These are phyloP conservation scores for Saccharomycopsis hybrid DNA, from an alignment of 1,139 yeast genomes.

Conservation along the genomic window DNA sequence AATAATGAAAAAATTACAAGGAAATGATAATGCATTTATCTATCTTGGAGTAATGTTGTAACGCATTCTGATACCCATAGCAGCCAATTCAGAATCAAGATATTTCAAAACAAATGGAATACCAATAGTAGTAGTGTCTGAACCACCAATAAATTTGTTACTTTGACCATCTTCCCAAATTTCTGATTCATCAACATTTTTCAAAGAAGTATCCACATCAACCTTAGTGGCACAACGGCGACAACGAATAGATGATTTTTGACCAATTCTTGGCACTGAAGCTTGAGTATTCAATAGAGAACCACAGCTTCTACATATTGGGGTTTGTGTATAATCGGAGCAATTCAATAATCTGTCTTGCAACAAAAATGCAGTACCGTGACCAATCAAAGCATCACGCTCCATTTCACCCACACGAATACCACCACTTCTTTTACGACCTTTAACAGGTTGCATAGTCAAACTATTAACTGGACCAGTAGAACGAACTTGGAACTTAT, in stretches of 20 bases:
- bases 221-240: constrained; percentile 81
- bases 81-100: constrained; percentile 90
- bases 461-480: constrained; percentile 96
- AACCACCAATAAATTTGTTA: constrained; percentile 85
- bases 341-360: constrained; percentile 95
- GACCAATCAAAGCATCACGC: constrained; percentile 97
- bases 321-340: constrained; percentile 89
- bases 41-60: constrained; percentile 13
- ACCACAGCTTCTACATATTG: constrained; percentile 91
- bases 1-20: background rate
- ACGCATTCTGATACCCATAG: constrained; percentile 90
- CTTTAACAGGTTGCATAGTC: constrained; percentile 99
- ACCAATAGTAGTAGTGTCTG: constrained; percentile 86
- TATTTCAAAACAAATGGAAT: constrained; percentile 95
- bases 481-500: constrained; percentile 97
- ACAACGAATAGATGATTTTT: constrained; percentile 73
- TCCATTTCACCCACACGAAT: constrained; percentile 99
- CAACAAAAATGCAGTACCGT: constrained; percentile 93
- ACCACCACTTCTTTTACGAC: constrained; percentile 99
- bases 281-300: constrained; percentile 83
- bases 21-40: background rate
- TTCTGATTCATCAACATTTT: constrained; percentile 60
- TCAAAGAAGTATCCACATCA: constrained; percentile 36
- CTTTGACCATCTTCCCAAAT: constrained; percentile 99
- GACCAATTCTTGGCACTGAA: constrained; percentile 86